Conservation (phyloP, 2,329 filamentous ascomycete genomes). For the Penicillium olsonii region DNA sequence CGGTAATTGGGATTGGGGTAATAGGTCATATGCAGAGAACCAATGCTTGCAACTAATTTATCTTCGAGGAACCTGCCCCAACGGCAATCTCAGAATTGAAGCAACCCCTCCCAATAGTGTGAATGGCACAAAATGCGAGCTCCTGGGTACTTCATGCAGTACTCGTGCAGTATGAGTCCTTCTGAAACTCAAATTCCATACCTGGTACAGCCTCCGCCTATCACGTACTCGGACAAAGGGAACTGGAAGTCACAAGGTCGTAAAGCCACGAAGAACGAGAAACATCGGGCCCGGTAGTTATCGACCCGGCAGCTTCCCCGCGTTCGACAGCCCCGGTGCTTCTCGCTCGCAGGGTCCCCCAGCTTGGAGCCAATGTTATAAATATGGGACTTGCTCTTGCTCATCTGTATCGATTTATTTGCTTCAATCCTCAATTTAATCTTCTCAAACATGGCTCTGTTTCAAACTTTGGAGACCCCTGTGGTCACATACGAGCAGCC, state of each 20-base stretch:
- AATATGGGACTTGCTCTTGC: background rate
- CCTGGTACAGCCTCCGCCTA: too few relatives aligned
- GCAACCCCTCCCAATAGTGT: too few relatives aligned
- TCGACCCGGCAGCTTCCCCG: background rate
- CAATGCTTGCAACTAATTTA: too few relatives aligned
- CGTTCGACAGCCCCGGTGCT: background rate
- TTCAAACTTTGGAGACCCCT: background rate
- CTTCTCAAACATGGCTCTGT: conserved; percentile 1
- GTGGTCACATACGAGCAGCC: conserved; percentile 8
- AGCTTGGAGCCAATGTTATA: conserved; percentile 1
- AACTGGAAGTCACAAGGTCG: background rate
- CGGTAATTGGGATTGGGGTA: too few relatives aligned
- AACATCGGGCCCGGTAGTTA: conserved; percentile 4
- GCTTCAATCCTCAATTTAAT: background rate
- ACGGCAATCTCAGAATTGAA: too few relatives aligned
- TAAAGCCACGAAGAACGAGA: background rate
- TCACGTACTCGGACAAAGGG: background rate
- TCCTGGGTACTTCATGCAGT: too few relatives aligned
- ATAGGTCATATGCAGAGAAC: too few relatives aligned
- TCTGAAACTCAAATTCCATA: too few relatives aligned
- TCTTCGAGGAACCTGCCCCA: too few relatives aligned
- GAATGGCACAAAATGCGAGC: too few relatives aligned
- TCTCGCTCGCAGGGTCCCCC: background rate
- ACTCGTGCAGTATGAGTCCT: background rate
- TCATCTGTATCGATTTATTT: background rate